Evolutionary conservation across 352 stramenopile species (phyloP).

Genomic region (Phytophthora kernoviae): DNA sequence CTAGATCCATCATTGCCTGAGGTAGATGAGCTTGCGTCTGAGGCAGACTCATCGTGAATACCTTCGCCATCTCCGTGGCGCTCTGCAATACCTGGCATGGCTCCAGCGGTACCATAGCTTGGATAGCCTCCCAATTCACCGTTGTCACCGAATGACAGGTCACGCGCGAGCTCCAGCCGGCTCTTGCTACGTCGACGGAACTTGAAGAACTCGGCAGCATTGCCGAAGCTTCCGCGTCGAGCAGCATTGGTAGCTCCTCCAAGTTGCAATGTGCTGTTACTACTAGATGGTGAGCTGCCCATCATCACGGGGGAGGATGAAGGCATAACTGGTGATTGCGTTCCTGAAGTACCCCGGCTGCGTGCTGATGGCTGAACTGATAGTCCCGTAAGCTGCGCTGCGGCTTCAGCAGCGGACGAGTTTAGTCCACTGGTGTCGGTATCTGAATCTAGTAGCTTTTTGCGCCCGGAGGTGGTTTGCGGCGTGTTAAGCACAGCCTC

Average conservation of each 20-base stretch:
- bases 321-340: slow-evolving; percentile 25
- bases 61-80: slow-evolving; percentile 52
- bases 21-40: slow-evolving; percentile 51
- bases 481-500: slow-evolving; percentile 84
- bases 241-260: slow-evolving; percentile 29
- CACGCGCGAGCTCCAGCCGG: slow-evolving; percentile 74
- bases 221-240: slow-evolving; percentile 79
- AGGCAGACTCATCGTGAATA: slow-evolving; percentile 51
- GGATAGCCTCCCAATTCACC: slow-evolving; percentile 49
- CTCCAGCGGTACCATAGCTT: slow-evolving; percentile 55
- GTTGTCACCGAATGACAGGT: slow-evolving; percentile 61
- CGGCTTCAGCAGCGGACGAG: slow-evolving; percentile 64
- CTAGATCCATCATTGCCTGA: slow-evolving; percentile 66
- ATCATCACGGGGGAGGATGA: slow-evolving; percentile 22
- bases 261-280: slow-evolving; percentile 14
- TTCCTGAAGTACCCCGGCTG: slow-evolving; percentile 39
- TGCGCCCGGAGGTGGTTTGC: slow-evolving; percentile 67
- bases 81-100: slow-evolving; percentile 82
- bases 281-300: slow-evolving; percentile 38
- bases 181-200: slow-evolving; percentile 88
- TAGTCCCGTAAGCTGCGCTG: slow-evolving; percentile 65
- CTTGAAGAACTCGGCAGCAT: slow-evolving; percentile 87
- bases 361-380: slow-evolving; percentile 45
- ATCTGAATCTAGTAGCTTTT: slow-evolving; percentile 71
- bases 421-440: slow-evolving; percentile 47